Conservation (phyloP, 768 basidiomycete genomes). For the Lenzites betulinus region DNA sequence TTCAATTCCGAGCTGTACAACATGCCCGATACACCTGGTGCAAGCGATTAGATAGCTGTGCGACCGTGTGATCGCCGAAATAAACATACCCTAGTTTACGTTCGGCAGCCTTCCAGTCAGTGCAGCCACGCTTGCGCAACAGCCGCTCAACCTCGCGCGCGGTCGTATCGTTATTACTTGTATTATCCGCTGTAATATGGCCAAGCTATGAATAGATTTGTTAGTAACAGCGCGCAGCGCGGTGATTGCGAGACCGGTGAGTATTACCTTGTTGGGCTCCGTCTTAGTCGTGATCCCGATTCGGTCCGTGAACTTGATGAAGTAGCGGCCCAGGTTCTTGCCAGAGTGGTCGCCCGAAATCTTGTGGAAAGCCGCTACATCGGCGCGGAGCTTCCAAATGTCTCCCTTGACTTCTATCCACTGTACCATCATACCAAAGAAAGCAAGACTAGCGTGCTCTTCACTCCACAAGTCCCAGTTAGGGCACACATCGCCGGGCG, state of each 20-base stretch:
- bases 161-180: slow-evolving; percentile 21
- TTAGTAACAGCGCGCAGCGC: background rate
- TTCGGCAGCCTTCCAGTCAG: background rate
- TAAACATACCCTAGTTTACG: background rate
- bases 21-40: slow-evolving; percentile 17
- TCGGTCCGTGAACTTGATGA: slow-evolving; percentile 29
- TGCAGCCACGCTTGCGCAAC: background rate
- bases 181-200: slow-evolving; percentile 24
- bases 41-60: no score
- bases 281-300: slow-evolving; percentile 26
- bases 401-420: slow-evolving; percentile 28
- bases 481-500: slow-evolving; percentile 17
- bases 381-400: slow-evolving; percentile 26
- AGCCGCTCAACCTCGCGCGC: slow-evolving; percentile 22
- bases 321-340: slow-evolving; percentile 31
- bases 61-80: no score
- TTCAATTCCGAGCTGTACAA: slow-evolving; percentile 31
- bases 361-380: slow-evolving; percentile 28
- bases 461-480: slow-evolving; percentile 24
- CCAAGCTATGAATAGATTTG: slow-evolving; percentile 2
- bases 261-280: background rate
- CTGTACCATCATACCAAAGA: slow-evolving; percentile 25
- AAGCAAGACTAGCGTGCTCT: slow-evolving; percentile 26
- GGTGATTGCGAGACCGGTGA: background rate
- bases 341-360: slow-evolving; percentile 31